phyloP scores from a whole-genome alignment of 768 basidiomycete species.

The Lactifluus volemus region DNA sequence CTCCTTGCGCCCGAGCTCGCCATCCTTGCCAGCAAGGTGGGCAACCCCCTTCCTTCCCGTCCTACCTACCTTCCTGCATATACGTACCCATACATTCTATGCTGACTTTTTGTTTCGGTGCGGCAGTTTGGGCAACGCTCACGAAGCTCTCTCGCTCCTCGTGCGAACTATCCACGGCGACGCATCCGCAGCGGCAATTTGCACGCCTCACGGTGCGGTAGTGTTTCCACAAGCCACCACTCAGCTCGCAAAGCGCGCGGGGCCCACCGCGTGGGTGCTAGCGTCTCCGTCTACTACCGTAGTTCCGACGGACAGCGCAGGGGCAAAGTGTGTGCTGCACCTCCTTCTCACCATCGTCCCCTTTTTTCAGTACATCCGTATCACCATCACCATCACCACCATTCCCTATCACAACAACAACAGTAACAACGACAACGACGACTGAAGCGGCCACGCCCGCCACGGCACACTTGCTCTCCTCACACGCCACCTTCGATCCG shows the following conservation, averaged over 20 bases:
- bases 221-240: constrained; percentile 56
- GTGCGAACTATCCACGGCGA: constrained; percentile 37
- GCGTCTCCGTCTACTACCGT: constrained; percentile 33
- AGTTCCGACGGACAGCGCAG: constrained; percentile 36
- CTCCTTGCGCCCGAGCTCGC: constrained; percentile 43
- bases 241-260: constrained; percentile 39
- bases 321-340: constrained; percentile 54
- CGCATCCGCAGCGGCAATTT: constrained; percentile 75
- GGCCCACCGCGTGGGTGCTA: constrained; percentile 45
- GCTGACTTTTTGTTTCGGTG: background rate
- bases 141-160: constrained; percentile 47
- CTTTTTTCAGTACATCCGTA: too few relatives aligned
- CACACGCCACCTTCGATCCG: too few relatives aligned
- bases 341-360: constrained; percentile 31
- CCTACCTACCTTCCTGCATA: background rate
- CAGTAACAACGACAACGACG: too few relatives aligned
- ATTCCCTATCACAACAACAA: too few relatives aligned
- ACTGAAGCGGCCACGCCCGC: too few relatives aligned
- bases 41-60: too few relatives aligned
- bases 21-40: too few relatives aligned
- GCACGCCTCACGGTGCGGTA: constrained; percentile 69
- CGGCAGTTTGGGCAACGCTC: constrained; percentile 48
- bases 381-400: too few relatives aligned
- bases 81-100: background rate
- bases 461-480: too few relatives aligned